These are phyloP conservation scores for Zalaria obscura DNA, from an alignment of 2,329 filamentous ascomycete species.

Conservation along the genomic window DNA sequence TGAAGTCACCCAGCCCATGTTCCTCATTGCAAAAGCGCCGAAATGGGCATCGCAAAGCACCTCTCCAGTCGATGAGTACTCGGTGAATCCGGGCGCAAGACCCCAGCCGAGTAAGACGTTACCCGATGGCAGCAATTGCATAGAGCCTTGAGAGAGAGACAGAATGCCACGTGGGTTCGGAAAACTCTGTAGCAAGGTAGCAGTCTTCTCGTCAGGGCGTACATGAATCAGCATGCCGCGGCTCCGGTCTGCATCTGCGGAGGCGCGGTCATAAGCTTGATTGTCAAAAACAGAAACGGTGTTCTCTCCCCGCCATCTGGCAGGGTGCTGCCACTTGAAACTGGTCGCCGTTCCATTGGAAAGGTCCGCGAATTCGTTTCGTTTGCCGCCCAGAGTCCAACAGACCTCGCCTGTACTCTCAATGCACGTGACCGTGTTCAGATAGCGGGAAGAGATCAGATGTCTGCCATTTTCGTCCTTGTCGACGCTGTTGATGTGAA, in stretches of 20 bases:
- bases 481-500: conserved; percentile 38
- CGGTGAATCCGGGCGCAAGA: conserved; percentile 21
- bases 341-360: conserved; percentile 12
- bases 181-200: neutral
- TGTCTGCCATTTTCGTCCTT: conserved; percentile 34
- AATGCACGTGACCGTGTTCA: conserved; percentile 29
- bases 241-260: neutral
- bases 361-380: conserved; percentile 21
- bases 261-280: conserved; percentile 25
- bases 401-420: conserved; percentile 29
- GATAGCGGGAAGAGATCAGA: conserved; percentile 30
- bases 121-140: conserved; percentile 35
- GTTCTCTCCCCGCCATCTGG: conserved; percentile 14
- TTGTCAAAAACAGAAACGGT: conserved; percentile 41
- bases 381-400: conserved; percentile 34
- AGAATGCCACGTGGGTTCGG: conserved; percentile 7
- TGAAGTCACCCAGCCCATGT: neutral
- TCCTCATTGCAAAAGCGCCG: conserved; percentile 6
- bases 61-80: conserved; percentile 28
- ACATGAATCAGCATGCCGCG: conserved; percentile 2
- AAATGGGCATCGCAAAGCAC: conserved; percentile 39
- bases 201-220: neutral
- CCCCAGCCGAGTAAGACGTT: conserved; percentile 44
- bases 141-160: conserved; percentile 34
- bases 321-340: conserved; percentile 21